These are phyloP conservation scores for Pseudogymnoascus sp. DNA, from an alignment of 2,329 filamentous ascomycete genomes.

Conservation along the genomic window DNA sequence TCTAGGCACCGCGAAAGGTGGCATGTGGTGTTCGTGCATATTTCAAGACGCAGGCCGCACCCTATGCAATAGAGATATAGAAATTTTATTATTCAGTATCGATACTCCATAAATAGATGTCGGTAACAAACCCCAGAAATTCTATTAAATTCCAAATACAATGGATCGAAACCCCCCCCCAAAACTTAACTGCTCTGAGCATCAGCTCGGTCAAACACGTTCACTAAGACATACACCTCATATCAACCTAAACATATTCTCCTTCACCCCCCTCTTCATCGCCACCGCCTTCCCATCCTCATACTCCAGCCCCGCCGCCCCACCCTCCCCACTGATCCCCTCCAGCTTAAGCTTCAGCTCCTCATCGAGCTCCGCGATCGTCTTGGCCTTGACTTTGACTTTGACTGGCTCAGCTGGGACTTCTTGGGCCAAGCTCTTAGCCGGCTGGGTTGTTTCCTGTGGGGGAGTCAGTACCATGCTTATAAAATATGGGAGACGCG, in stretches of 20 bases:
- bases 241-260: constrained; percentile 72
- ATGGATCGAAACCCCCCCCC: not conserved
- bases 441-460: not conserved
- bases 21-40: not conserved
- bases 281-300: constrained; percentile 64
- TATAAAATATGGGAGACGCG: not conserved
- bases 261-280: constrained; percentile 65
- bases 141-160: not conserved
- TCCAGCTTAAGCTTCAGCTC: constrained; percentile 59
- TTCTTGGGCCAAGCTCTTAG: not conserved
- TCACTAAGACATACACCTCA: constrained; percentile 22
- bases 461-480: not conserved
- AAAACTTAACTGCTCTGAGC: not conserved
- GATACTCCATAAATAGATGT: not conserved
- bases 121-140: not conserved
- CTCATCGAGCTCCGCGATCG: constrained; percentile 54
- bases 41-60: not conserved
- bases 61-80: not conserved
- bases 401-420: not conserved
- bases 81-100: not conserved
- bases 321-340: constrained; percentile 59
- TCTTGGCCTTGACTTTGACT: constrained; percentile 34
- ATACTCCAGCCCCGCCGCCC: constrained; percentile 62
- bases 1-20: not conserved
- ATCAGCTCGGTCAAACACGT: not conserved